A percentile compares a stretch with the other conserved stretches of the same genome.
Evolutionary conservation across 108 stramenopile species (phyloP).

Genomic region (Conticribra guillardii): DNA sequence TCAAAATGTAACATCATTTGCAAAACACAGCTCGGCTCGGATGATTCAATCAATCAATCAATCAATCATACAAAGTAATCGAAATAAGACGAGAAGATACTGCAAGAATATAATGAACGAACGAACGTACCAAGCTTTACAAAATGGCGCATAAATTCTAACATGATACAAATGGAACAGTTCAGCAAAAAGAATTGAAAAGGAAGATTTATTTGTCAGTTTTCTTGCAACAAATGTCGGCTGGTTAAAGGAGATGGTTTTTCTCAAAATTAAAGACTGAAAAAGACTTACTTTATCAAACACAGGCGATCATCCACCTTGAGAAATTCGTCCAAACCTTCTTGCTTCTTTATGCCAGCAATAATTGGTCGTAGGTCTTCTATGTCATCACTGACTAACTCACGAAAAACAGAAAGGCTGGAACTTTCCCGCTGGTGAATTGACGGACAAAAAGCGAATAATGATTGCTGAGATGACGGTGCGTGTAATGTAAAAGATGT

Average conservation of each 20-base stretch:
- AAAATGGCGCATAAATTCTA: conserved; percentile 41
- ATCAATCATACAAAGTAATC: too few relatives aligned
- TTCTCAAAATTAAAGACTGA: neutral
- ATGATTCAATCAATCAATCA: too few relatives aligned
- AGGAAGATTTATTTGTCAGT: neutral
- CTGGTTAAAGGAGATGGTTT: neutral
- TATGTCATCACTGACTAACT: conserved; percentile 32
- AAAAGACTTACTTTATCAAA: conserved; percentile 30
- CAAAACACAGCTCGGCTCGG: too few relatives aligned
- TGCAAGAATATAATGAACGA: too few relatives aligned
- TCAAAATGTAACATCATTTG: too few relatives aligned
- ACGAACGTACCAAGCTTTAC: too few relatives aligned
- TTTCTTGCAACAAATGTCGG: neutral
- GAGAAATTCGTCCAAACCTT: conserved; percentile 31
- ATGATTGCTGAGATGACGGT: too few relatives aligned
- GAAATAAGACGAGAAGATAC: too few relatives aligned
- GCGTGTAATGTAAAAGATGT: too few relatives aligned
- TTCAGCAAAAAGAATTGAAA: neutral
- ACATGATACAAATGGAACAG: neutral
- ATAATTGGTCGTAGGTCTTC: conserved; percentile 34
- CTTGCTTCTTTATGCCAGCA: conserved; percentile 25
- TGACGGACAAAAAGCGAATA: too few relatives aligned
- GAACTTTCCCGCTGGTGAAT: too few relatives aligned
- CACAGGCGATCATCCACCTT: conserved; percentile 36
- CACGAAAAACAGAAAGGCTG: conserved; percentile 48